Conservation (phyloP, 495 filamentous ascomycete genomes). For the Annulohypoxylon moriforme region DNA sequence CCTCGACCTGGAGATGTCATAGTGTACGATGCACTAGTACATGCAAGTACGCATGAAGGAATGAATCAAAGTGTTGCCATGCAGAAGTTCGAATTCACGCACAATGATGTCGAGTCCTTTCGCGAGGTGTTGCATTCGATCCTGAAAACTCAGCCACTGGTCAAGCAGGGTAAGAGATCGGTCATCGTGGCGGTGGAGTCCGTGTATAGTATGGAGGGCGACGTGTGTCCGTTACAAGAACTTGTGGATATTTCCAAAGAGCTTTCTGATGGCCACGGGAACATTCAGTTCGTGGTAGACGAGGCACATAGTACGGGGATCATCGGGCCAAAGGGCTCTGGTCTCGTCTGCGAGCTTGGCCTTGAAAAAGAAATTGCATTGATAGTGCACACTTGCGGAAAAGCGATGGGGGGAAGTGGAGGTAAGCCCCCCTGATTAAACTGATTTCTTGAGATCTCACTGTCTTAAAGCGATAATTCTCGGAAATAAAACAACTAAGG, state of each 20-base stretch:
- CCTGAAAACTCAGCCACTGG: constrained; percentile 39
- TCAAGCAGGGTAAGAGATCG: constrained; percentile 47
- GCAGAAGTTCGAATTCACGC: constrained; percentile 58
- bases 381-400: constrained; percentile 69
- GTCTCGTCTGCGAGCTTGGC: constrained; percentile 67
- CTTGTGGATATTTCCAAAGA: constrained; percentile 63
- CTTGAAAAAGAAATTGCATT: constrained; percentile 68
- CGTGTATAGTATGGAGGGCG: constrained; percentile 77
- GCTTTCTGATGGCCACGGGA: constrained; percentile 58
- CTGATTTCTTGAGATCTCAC: neutral
- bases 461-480: constrained; percentile 17
- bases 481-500: neutral
- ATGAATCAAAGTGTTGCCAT: constrained; percentile 65
- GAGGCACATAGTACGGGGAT: constrained; percentile 73
- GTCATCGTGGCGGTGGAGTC: constrained; percentile 67
- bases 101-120: constrained; percentile 63
- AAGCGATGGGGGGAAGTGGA: constrained; percentile 68
- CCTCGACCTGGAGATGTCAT: constrained; percentile 70
- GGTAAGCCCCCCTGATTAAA: constrained; percentile 52
- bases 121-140: constrained; percentile 53
- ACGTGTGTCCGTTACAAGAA: constrained; percentile 66
- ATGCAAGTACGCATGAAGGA: constrained; percentile 72
- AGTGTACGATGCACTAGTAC: constrained; percentile 70
- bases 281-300: constrained; percentile 70
- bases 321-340: constrained; percentile 63